Evolutionary conservation across 257 asterid genomes (phyloP).

Genomic region (Ballota nigra): DNA sequence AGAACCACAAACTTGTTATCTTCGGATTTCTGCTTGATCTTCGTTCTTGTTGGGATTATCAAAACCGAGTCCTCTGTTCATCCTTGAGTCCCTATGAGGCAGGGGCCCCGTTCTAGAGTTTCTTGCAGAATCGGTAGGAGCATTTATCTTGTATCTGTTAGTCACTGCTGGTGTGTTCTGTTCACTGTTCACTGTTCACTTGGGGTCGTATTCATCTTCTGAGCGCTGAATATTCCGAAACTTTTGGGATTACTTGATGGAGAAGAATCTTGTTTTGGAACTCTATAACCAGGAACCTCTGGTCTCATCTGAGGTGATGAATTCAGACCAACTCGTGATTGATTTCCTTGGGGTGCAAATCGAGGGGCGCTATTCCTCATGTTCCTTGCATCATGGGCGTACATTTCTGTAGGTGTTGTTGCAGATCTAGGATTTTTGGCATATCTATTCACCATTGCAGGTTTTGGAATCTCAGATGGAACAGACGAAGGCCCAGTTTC

Average conservation of each 20-base stretch:
- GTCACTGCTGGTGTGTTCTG: slow-evolving; percentile 29
- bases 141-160: slow-evolving; percentile 57
- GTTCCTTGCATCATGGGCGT: slow-evolving; percentile 27
- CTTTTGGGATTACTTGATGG: slow-evolving; percentile 32
- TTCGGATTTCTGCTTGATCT: slow-evolving; percentile 35
- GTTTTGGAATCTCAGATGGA: slow-evolving; percentile 20
- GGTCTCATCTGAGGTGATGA: slow-evolving; percentile 26
- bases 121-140: slow-evolving; percentile 34
- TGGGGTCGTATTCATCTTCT: slow-evolving; percentile 20
- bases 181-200: too few relatives aligned
- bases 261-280: slow-evolving; percentile 31
- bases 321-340: slow-evolving; percentile 27
- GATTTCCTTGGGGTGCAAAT: slow-evolving; percentile 22
- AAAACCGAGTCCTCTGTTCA: slow-evolving; percentile 31
- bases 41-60: slow-evolving; percentile 26
- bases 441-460: slow-evolving; percentile 39
- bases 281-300: not conserved
- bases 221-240: slow-evolving; percentile 48
- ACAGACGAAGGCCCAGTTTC: slow-evolving; percentile 12
- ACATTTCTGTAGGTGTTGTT: slow-evolving; percentile 13
- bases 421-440: slow-evolving; percentile 35
- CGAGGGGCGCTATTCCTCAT: not conserved
- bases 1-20: slow-evolving; percentile 18
- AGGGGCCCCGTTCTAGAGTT: slow-evolving; percentile 7
- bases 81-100: slow-evolving; percentile 26